phyloP scores from a whole-genome alignment of 108 stramenopile genomes.

The Skeletonema menzelii region DNA sequence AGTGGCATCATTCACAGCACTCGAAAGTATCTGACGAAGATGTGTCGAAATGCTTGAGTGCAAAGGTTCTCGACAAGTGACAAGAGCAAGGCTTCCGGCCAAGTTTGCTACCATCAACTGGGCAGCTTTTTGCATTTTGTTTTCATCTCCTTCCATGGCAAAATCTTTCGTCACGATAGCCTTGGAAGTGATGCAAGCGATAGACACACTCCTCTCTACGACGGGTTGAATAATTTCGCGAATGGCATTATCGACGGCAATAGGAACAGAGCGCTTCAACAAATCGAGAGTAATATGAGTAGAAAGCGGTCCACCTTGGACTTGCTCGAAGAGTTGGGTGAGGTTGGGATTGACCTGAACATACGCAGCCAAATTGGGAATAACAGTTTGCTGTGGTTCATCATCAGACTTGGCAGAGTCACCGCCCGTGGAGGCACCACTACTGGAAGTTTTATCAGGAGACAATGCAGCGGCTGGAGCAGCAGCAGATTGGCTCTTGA shows the following conservation, averaged over 20 bases:
- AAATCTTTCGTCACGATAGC: constrained; percentile 99
- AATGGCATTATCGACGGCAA: constrained; percentile 97
- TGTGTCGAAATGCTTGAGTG: constrained; percentile 95
- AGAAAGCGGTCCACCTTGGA: constrained; percentile 60
- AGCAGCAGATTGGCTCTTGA: constrained; percentile 59
- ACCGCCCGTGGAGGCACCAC: constrained; percentile 32
- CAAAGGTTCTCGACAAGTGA: constrained; percentile 96
- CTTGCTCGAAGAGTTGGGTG: constrained; percentile 75
- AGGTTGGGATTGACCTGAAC: constrained; percentile 92
- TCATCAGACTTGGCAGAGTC: constrained; percentile 49
- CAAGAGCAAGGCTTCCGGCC: constrained; percentile 96
- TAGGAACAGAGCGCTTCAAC: constrained; percentile 87
- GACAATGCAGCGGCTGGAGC: constrained; percentile 54
- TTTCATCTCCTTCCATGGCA: constrained; percentile 96
- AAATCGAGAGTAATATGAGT: constrained; percentile 59
- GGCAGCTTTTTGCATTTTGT: constrained; percentile 94
- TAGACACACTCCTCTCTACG: constrained; percentile 97
- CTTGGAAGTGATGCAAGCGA: constrained; percentile 98
- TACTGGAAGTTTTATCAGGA: constrained; percentile 9
- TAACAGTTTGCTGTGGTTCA: constrained; percentile 86
- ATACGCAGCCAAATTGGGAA: constrained; percentile 95
- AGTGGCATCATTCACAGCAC: constrained; percentile 23
- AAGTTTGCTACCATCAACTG: constrained; percentile 98
- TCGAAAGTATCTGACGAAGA: constrained; percentile 83
- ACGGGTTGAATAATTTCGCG: constrained; percentile 99